Percentiles rank a stretch among this genome's conserved stretches.
Conservation (phyloP, 306 rosid species). For the Pyrus bretschneideri region DNA sequence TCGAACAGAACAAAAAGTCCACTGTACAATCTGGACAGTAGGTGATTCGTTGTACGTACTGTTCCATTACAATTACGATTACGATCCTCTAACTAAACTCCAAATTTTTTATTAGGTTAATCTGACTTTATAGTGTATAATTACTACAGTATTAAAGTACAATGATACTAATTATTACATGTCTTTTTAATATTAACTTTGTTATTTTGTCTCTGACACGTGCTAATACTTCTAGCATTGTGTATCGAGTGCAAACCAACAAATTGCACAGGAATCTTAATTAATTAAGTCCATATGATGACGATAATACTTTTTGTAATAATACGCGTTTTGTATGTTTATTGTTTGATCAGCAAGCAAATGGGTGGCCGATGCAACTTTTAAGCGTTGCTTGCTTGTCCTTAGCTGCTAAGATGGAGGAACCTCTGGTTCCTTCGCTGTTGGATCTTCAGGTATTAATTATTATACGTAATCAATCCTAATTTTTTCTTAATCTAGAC, state of each 20-base stretch:
- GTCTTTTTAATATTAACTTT: background rate
- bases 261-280: background rate
- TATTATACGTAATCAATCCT: background rate
- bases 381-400: conserved; percentile 90
- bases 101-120: background rate
- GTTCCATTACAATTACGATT: background rate
- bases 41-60: background rate
- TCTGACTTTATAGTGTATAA: conserved; percentile 2
- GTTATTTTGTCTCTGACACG: conserved; percentile 18
- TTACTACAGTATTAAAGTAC: conserved; percentile 24
- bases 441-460: conserved; percentile 77
- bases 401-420: conserved; percentile 98
- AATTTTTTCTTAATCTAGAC: background rate
- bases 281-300: background rate
- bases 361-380: conserved; percentile 94
- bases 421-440: conserved; percentile 80
- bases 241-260: background rate
- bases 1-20: background rate
- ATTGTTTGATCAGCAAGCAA: conserved; percentile 46
- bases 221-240: background rate
- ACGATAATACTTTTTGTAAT: background rate
- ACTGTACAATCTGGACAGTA: background rate
- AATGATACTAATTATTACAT: background rate
- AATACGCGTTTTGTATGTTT: background rate
- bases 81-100: background rate